phyloP scores from a whole-genome alignment of 345 rosid genomes.

The Rhodamnia rubescens region DNA sequence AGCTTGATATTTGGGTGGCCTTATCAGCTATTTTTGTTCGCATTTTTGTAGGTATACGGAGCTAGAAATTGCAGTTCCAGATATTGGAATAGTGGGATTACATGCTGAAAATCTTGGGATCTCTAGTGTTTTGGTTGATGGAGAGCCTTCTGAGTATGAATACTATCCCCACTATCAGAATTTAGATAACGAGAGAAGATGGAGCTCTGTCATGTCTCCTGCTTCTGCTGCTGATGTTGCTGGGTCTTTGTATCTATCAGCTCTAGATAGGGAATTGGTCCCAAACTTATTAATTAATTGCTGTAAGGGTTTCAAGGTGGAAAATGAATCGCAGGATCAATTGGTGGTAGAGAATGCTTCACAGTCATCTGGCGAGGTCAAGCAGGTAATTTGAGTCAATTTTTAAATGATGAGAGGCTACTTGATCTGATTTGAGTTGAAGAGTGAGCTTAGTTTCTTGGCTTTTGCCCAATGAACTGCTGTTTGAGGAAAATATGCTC shows the following conservation, averaged over 20 bases:
- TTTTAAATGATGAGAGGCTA: not conserved
- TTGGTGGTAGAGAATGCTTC: constrained; percentile 40
- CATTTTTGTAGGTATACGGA: constrained; percentile 54
- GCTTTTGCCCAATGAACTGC: not conserved
- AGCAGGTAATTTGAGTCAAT: constrained; percentile 38
- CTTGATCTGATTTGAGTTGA: not conserved
- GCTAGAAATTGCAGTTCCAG: constrained; percentile 86
- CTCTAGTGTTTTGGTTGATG: constrained; percentile 79
- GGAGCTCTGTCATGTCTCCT: constrained; percentile 43
- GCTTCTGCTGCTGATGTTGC: constrained; percentile 85
- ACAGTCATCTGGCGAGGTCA: constrained; percentile 45
- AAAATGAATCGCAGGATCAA: constrained; percentile 42
- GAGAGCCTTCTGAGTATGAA: constrained; percentile 82
- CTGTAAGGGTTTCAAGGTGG: constrained; percentile 71
- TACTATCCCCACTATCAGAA: constrained; percentile 55
- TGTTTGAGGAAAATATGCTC: not conserved
- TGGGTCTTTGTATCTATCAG: constrained; percentile 45
- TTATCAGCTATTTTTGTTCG: not conserved
- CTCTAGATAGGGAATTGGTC: constrained; percentile 52
- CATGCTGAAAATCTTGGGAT: constrained; percentile 92
- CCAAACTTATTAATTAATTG: constrained; percentile 86
- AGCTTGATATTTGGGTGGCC: not conserved
- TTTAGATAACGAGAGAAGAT: constrained; percentile 38
- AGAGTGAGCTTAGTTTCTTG: not conserved
- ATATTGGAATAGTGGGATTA: constrained; percentile 82